Evolutionary conservation across 352 stramenopile species (phyloP).

Genomic region (Phytophthora boehmeriae): DNA sequence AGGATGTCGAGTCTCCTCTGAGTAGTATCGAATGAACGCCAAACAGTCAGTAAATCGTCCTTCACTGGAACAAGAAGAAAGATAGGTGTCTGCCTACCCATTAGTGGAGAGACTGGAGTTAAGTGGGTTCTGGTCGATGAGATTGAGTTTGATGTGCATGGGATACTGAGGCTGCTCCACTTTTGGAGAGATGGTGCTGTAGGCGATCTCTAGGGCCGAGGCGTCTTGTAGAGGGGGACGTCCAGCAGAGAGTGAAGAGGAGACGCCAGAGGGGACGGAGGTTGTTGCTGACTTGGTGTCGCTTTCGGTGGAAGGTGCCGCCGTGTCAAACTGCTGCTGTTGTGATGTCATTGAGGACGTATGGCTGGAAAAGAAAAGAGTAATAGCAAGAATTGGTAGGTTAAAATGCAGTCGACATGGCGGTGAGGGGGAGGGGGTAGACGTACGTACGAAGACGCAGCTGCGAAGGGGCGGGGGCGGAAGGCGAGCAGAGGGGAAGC

Average conservation of each 20-base stretch:
- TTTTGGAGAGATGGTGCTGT: constrained; percentile 83
- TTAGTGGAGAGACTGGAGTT: constrained; percentile 50
- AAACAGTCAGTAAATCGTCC: not conserved
- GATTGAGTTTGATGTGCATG: constrained; percentile 88
- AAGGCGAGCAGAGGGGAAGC: constrained; percentile 20
- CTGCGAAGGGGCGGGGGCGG: constrained; percentile 19
- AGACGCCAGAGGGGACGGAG: constrained; percentile 7
- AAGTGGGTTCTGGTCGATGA: constrained; percentile 78
- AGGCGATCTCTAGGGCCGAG: constrained; percentile 73
- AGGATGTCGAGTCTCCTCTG: constrained; percentile 62
- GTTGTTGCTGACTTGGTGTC: constrained; percentile 11
- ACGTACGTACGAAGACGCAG: constrained; percentile 14
- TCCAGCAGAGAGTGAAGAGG: constrained; percentile 13
- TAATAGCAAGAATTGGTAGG: not conserved
- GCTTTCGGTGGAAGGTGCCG: constrained; percentile 7
- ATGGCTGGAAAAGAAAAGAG: not conserved
- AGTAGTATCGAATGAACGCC: not conserved
- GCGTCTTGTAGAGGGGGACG: constrained; percentile 32
- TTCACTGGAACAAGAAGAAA: not conserved
- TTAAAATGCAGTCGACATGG: not conserved
- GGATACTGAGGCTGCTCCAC: constrained; percentile 51
- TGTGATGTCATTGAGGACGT: constrained; percentile 28
- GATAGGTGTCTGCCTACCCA: constrained; percentile 24
- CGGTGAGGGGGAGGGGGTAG: not conserved
- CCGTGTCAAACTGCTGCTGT: constrained; percentile 19